Base-by-base conservation (phyloP, 2,329 filamentous ascomycete genomes). In the Albifimbria verrucaria region DNA sequence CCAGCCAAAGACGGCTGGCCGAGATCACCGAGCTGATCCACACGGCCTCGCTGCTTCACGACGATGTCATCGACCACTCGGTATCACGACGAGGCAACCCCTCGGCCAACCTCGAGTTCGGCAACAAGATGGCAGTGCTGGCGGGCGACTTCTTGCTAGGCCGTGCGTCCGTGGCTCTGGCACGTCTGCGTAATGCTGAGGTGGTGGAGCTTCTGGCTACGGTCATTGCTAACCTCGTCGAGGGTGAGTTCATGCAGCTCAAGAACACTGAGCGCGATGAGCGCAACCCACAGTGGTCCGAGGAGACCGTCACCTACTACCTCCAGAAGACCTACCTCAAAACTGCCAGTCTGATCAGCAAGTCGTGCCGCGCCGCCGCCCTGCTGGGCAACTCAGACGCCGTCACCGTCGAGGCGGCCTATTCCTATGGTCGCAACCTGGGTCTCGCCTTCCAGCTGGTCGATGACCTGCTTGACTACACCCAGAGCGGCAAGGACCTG, bases 221-320 rank as follows among this genome's bases (percentile, higher is more conserved):
- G 1, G 94, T 97, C 42, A 97, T 99, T 62, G 93, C 94, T 44
- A 99, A 99, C 69, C 78, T 99, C 23, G 92, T 99, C 20, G 94
- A 99, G 75, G 94, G 94, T 66, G 94, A 99, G 73, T 97, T 99
- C 77, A 99, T 99, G 94, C 94, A 99, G 77, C 78, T 99, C 63
- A 95, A 96, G 76, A 99, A 99, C 72, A 97, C 94, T 1, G 90
- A 89, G 45, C 80, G 83, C 59, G 93, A 97, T 68, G 93, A 97
- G 77, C 80, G 82, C 59, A 87, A 89, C 61, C 93, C 93, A 1
- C 76, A 81, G 10, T 97, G 89, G 83, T 94, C 88, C 2, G 90
- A 97, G 65, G 90, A 96, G 50, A 89, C 92, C 1, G 82, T 99
- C 56, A 82, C 85, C 23, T 97, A 99, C 74, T 99, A 99, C 69